Evolutionary conservation across 768 basidiomycete species (phyloP), one percentile per base, ranked within the genome.

Genomic region (Lentinula lateritia): DNA sequence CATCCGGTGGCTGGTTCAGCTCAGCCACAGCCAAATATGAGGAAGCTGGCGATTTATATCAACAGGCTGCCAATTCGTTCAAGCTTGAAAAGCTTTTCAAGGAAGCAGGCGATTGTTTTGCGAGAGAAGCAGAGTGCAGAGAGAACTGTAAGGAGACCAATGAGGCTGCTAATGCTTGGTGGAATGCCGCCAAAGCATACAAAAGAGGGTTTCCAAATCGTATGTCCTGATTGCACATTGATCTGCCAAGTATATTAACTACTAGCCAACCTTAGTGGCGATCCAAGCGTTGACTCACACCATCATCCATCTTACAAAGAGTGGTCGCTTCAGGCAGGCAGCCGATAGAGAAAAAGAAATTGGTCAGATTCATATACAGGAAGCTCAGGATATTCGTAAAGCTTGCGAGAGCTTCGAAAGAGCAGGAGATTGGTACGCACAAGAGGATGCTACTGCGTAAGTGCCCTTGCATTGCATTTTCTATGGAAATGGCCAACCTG

Each of bases 341-440:
- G 97, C 96, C 6, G 97, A 99, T 74, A 80, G 97, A 68, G 94
- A 98, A 81, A 98, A 96, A 76, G 92, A 98, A 77, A 95, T 98
- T 65, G 97, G 88, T 2, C 89, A 93, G 70, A 94, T 98, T 64
- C 89, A 93, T 75, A 82, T 94, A n/a, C 87, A 92, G 64, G 91
- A 93, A 66, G 75, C 80, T 46, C 79, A 86, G 66, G 91, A 97
- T 73, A 76, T 95, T 36, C 83, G 83, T 13, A 90, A 87, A 67
- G 95, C 95, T 58, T 92, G 93, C 69, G 94, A 98, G 62, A 93
- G 92, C 74, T 94, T 87, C 67, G 89, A 89, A 70, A 80, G 90
- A 53, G 97, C 97, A 12, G 96, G 88, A 28, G 95, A 99, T 45
- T 96, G 96, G 93, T 98, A 99, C 77, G 81, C 87, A n/a, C 90